Percentiles rank a stretch among this genome's conserved stretches.
phyloP scores from a whole-genome alignment of 2,329 filamentous ascomycete species.

The Xylariaceae sp. region DNA sequence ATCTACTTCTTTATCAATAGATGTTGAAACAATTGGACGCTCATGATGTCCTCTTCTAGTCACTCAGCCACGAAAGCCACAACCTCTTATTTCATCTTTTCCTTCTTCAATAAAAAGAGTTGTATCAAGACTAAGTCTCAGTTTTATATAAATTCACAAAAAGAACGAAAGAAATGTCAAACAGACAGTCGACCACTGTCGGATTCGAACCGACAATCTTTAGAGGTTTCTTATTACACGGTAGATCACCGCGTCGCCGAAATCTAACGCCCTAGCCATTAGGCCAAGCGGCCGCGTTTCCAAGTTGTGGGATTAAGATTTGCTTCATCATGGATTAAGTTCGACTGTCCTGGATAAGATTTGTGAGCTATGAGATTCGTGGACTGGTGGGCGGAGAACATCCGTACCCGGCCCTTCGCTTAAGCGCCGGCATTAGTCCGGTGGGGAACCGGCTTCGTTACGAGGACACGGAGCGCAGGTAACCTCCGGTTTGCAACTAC shows the following conservation, averaged over 20 bases:
- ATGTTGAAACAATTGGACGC: neutral
- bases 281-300: neutral
- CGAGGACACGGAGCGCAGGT: no score
- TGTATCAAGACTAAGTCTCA: neutral
- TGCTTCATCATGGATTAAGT: no score
- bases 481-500: no score
- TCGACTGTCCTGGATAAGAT: no score
- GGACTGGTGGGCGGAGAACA: no score
- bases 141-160: neutral
- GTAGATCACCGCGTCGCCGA: neutral
- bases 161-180: neutral
- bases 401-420: no score
- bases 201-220: neutral
- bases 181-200: neutral
- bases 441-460: no score
- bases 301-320: no score
- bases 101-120: neutral
- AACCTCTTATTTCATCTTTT: neutral
- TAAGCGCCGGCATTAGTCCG: no score
- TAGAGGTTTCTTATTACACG: no score
- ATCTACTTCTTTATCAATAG: neutral
- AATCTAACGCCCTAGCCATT: neutral
- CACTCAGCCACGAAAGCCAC: neutral
- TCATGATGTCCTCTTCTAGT: neutral
- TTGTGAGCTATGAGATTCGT: no score